phyloP scores from a whole-genome alignment of 2,329 filamentous ascomycete species.

The Aspergillus proliferans region DNA sequence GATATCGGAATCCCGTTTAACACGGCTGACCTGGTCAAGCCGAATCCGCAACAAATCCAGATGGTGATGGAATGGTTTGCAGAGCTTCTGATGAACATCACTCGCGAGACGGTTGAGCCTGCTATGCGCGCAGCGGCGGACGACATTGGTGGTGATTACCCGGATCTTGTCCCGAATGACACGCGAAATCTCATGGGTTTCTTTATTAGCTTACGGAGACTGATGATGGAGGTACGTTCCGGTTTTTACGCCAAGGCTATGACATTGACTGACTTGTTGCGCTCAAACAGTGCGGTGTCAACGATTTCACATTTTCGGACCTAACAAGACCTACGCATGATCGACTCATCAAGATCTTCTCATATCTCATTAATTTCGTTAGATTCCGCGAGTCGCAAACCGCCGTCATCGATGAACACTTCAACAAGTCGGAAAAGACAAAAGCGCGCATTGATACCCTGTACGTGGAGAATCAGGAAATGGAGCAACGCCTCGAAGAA shows the following conservation, averaged over 20 bases:
- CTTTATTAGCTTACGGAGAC: conserved; percentile 72
- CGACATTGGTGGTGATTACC: conserved; percentile 74
- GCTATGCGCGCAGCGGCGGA: conserved; percentile 90
- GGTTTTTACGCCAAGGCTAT: neutral
- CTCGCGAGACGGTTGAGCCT: conserved; percentile 85
- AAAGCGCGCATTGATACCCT: conserved; percentile 83
- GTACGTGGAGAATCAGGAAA: conserved; percentile 78
- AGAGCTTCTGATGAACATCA: conserved; percentile 87
- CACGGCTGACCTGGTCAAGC: conserved; percentile 81
- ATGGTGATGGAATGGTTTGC: conserved; percentile 98
- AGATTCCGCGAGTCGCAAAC: conserved; percentile 93
- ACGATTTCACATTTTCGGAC: conserved; percentile 89
- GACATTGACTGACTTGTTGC: neutral
- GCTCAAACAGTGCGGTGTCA: conserved; percentile 66
- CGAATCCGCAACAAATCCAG: conserved; percentile 89
- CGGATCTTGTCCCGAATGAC: conserved; percentile 77
- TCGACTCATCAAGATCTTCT: conserved; percentile 89
- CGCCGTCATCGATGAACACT: conserved; percentile 81
- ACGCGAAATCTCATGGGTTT: conserved; percentile 95
- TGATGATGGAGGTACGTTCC: conserved; percentile 59
- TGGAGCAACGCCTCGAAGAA: conserved; percentile 71
- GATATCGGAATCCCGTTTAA: conserved; percentile 92
- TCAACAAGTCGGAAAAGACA: conserved; percentile 80
- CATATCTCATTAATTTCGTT: conserved; percentile 97
- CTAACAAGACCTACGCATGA: conserved; percentile 85